phyloP scores from a whole-genome alignment of 202 grass and related monocot genomes.

The Digitaria exilis region DNA sequence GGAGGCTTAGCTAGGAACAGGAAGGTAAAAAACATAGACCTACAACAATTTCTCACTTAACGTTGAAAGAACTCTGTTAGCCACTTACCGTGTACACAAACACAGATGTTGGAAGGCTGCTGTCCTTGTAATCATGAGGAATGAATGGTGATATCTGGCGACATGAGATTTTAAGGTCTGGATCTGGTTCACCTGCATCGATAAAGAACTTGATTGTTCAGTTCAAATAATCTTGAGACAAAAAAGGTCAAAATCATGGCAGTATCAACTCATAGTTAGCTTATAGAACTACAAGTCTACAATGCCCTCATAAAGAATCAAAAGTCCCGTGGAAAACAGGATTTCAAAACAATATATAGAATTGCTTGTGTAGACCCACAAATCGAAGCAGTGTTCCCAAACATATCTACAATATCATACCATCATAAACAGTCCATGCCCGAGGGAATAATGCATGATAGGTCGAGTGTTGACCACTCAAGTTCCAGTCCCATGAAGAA shows the following conservation, averaged over 20 bases:
- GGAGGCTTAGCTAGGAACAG: constrained; percentile 25
- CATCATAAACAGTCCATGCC: constrained; percentile 99
- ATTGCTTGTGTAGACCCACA: constrained; percentile 1
- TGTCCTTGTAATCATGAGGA: constrained; percentile 96
- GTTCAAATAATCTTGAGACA: not conserved
- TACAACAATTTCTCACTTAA: constrained; percentile 18
- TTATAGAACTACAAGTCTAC: constrained; percentile 12
- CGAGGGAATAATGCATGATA: constrained; percentile 98
- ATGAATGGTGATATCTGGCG: constrained; percentile 99
- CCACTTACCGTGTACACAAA: constrained; percentile 96
- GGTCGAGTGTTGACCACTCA: constrained; percentile 93
- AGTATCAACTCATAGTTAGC: not conserved
- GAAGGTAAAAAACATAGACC: not conserved
- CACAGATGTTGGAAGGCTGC: constrained; percentile 94
- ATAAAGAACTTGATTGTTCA: constrained; percentile 21
- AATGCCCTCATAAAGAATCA: not conserved
- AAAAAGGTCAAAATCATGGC: not conserved
- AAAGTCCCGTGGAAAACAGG: not conserved
- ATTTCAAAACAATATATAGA: not conserved
- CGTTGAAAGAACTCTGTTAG: not conserved
- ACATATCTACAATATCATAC: constrained; percentile 48
- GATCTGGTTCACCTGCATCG: constrained; percentile 90
- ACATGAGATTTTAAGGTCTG: constrained; percentile 98
- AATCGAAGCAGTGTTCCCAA: constrained; percentile 22
- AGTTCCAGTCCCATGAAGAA: constrained; percentile 99